These are phyloP conservation scores for Takakia lepidozioides DNA, from an alignment of 225 moss, liverwort and hornwort species.

Conservation along the genomic window DNA sequence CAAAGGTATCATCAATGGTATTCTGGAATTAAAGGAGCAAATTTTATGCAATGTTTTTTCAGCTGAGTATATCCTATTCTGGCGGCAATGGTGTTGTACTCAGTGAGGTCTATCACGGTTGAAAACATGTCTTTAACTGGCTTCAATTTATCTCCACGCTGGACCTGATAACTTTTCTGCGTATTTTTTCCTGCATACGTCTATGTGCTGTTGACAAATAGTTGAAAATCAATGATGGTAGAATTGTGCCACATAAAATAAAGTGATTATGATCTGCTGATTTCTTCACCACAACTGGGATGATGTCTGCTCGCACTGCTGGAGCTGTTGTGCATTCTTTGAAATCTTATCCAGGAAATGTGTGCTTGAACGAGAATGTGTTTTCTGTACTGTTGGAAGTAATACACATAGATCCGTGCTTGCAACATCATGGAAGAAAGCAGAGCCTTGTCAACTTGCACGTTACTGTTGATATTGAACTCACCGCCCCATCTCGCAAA, in stretches of 20 bases:
- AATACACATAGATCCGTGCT: too few relatives aligned
- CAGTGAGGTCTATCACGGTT: not conserved
- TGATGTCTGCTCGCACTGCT: too few relatives aligned
- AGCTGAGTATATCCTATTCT: not conserved
- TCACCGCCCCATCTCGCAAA: too few relatives aligned
- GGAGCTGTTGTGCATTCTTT: too few relatives aligned
- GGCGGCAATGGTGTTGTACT: not conserved
- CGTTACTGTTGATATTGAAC: too few relatives aligned
- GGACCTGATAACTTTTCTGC: not conserved
- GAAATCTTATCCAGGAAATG: too few relatives aligned
- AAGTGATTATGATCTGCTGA: too few relatives aligned
- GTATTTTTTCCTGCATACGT: not conserved
- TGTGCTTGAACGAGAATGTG: not conserved
- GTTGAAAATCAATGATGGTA: not conserved
- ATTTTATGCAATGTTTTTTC: not conserved
- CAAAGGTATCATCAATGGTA: not conserved
- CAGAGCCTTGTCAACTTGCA: too few relatives aligned
- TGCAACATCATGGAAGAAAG: too few relatives aligned
- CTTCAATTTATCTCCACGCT: not conserved
- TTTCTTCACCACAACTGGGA: too few relatives aligned
- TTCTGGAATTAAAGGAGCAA: not conserved
- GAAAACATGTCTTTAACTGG: not conserved
- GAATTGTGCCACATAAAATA: not conserved
- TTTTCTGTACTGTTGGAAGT: too few relatives aligned
- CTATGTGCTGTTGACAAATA: not conserved